These are phyloP conservation scores for Helicocarpus griseus DNA, from an alignment of 2,329 filamentous ascomycete genomes.

Conservation along the genomic window DNA sequence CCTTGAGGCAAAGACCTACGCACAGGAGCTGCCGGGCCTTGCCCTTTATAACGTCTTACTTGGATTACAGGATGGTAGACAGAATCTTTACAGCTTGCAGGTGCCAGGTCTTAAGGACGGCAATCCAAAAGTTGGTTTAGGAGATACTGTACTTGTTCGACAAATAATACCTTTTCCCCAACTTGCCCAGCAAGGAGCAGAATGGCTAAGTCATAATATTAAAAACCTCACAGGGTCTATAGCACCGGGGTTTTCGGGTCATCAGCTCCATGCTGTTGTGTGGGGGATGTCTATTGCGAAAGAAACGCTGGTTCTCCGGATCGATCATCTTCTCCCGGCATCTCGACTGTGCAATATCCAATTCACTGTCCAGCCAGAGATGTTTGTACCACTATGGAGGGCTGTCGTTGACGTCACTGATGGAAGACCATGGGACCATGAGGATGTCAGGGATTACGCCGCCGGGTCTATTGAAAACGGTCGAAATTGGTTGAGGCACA, in stretches of 20 bases:
- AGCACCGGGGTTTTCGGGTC: constrained; percentile 18
- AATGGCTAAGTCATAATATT: constrained; percentile 13
- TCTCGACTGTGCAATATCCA: constrained; percentile 15
- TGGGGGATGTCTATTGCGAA: constrained; percentile 14
- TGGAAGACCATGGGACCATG: constrained; percentile 42
- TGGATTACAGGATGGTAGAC: constrained; percentile 2
- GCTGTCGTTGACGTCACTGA: constrained; percentile 11
- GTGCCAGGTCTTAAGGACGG: constrained; percentile 19
- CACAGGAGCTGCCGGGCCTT: constrained; percentile 11
- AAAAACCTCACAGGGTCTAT: constrained; percentile 11
- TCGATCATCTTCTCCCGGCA: constrained; percentile 11
- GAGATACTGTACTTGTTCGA: constrained; percentile 18
- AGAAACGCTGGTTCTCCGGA: constrained; percentile 15
- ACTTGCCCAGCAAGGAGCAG: constrained; percentile 9
- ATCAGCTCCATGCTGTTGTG: constrained; percentile 17
- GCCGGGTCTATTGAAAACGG: constrained; percentile 4
- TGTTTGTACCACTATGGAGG: constrained; percentile 14
- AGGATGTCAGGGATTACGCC: constrained; percentile 42
- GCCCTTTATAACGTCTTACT: constrained; percentile 15
- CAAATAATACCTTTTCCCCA: constrained; percentile 17
- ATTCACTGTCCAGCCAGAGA: constrained; percentile 14
- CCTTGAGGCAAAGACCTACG: constrained; percentile 15
- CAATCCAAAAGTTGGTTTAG: constrained; percentile 16
- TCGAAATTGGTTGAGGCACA: constrained; percentile 19
- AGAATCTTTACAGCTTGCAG: constrained; percentile 15